Evolutionary conservation across 2,329 filamentous ascomycete genomes (phyloP), one percentile per base, ranked within the genome.

Genomic region (Diaporthe destruens): DNA sequence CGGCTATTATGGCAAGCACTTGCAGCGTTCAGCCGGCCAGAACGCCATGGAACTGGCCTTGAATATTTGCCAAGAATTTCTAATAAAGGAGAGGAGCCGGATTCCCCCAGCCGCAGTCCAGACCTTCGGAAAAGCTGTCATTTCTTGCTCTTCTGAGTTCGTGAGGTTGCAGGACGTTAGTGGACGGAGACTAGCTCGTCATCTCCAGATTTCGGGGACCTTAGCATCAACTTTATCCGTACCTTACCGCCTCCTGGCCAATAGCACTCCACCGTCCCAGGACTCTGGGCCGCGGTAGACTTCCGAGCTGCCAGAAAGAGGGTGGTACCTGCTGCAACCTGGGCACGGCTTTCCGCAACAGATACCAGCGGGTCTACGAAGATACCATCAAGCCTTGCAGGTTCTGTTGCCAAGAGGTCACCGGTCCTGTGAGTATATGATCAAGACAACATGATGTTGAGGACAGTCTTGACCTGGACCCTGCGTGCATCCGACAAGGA

Each of bases 1-100:
- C 44, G 67, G 55, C 54, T 23, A 57, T 47, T 69, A 42, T 34
- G 66, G 51, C 44, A 57, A 34, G 66, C 53, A 51, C 53, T 57
- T 69, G 66, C 61, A 66, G 61, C 61, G 11, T 39, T 66, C n/a
- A 20, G 61, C 54, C 36, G 66, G 66, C 53, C 66, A 69, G 61
- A 66, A 66, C 61, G 36, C 47, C 14, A 66, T 66, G 53, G 61
- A 47, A 66, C 61, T 53, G 47, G 32, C n/a, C n/a, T 53, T 53
- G 44, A 51, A 23, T 39, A 66, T 39, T 66, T 66, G 61, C 61
- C 61, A 53, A 66, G 61, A 4, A 51, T 20, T 23, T 39, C 20
- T 20, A 66, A 66, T 66, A 25, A 66, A 47, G 61, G 20, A 66
- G 14, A 29, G 32, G 7, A 53, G 61, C 61, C 61, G 61, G 25